These are phyloP conservation scores for Spergularia bocconei DNA, from an alignment of 148 eudicot species.

Conservation along the genomic window DNA sequence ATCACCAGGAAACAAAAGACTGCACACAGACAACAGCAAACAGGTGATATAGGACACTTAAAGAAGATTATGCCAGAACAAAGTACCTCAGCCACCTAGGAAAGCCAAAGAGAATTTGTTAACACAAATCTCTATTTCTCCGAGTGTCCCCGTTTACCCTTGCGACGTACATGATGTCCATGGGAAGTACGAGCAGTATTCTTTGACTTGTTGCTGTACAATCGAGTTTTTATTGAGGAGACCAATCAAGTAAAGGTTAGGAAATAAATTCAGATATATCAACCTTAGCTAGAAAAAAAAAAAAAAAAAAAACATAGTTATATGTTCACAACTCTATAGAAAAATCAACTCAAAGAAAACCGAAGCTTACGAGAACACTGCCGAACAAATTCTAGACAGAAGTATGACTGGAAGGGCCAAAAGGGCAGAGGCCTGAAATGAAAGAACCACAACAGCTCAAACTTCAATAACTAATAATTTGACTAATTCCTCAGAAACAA, in stretches of 20 bases:
- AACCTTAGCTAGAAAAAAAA: neutral
- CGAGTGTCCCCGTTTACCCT: conserved; percentile 70
- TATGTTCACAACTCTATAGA: neutral
- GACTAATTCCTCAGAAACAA: conserved; percentile 10
- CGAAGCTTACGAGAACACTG: conserved; percentile 56
- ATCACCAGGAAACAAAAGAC: neutral
- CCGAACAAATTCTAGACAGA: conserved; percentile 49
- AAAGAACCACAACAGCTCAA: neutral
- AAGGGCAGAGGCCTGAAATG: conserved; percentile 76
- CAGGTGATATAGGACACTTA: neutral
- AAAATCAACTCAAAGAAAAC: neutral
- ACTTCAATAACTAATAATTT: neutral
- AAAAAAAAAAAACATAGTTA: neutral
- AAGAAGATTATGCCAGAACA: neutral
- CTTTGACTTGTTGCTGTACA: conserved; percentile 51
- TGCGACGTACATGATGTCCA: conserved; percentile 57
- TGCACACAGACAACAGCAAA: neutral
- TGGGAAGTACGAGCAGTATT: conserved; percentile 44
- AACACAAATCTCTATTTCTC: conserved; percentile 47
- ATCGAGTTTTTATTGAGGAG: neutral
- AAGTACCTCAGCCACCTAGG: conserved; percentile 23
- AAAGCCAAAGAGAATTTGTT: conserved; percentile 17
- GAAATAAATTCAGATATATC: conserved; percentile 1
- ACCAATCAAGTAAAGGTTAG: neutral
- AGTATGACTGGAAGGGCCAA: conserved; percentile 74